Evolutionary conservation across 805 yeast species (phyloP), one percentile per base, ranked within the genome.

Genomic region (Lipomyces anomalus): DNA sequence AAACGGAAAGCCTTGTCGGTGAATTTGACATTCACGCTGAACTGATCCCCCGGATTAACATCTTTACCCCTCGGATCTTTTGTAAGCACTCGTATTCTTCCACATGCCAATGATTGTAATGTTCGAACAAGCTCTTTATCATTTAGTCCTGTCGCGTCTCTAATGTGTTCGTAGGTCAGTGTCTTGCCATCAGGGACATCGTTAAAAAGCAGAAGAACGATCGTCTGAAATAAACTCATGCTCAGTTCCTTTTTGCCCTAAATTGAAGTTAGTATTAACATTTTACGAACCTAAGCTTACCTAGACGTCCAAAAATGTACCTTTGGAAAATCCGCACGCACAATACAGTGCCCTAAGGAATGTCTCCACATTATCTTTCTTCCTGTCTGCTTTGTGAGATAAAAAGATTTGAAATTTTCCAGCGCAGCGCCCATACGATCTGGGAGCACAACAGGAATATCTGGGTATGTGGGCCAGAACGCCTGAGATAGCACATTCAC

Each of bases 401-500:
- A 63, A 35, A 50, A 61, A 20, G 42, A 33, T 30, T 57, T 51
- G 43, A 61, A 64, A 22, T 43, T 42, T 18, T 47, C 51, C 23
- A 58, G 42, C 28, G 50, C 57, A 9, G 38, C 22, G 24, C 40
- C 40, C 57, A 64, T 50, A 17, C 49, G 46, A 4, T 40, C 51
- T 3, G 68, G 68, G 4, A 64, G 46, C 3, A 38, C 42, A 17
- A 61, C 39, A 2, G 46, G 23, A 9, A 54, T 43, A 6, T 57
- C 56, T 1, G 66, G 63, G 36, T 53, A 60, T 4, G 56, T 35
- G 1, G 67, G 67, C 67, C 67, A 63, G 22, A 48, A 54, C 6
- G 57, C 62, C 26, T 57, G 58, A 9, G 63, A 60, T 16, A 63
- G 50, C 7, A 63, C 55, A 38, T 57, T 52, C 23, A 56, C 62